Conservation (phyloP, 1,284 basidiomycete genomes). For the Sanghuangporus sanghuang region DNA sequence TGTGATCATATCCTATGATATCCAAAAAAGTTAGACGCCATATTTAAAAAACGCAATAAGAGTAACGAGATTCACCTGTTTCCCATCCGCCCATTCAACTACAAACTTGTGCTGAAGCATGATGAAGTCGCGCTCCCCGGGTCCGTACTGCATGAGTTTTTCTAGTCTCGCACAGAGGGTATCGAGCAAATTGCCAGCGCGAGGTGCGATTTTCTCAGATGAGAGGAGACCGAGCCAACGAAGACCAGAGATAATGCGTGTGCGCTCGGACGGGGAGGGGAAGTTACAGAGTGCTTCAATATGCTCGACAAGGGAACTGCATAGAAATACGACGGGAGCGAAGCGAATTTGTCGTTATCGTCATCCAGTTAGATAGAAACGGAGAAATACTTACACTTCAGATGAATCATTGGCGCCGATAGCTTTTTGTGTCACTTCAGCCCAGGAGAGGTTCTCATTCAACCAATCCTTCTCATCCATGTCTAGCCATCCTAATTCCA, state of each 20-base stretch:
- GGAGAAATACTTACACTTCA: conserved; percentile 50
- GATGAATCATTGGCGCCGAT: conserved; percentile 65
- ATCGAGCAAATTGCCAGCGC: conserved; percentile 82
- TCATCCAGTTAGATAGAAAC: background rate
- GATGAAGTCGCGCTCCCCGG: conserved; percentile 92
- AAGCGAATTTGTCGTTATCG: background rate
- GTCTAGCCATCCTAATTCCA: conserved; percentile 86
- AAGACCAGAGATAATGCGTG: conserved; percentile 81
- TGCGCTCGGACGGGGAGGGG: conserved; percentile 62
- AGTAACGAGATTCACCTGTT: conserved; percentile 38
- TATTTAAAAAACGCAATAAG: background rate
- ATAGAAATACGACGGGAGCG: background rate
- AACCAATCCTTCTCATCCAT: conserved; percentile 77
- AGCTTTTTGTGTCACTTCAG: conserved; percentile 78
- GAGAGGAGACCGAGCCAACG: conserved; percentile 95
- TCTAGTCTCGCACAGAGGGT: conserved; percentile 92
- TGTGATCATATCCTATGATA: conserved; percentile 74
- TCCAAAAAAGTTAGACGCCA: background rate
- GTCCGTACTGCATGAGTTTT: conserved; percentile 86
- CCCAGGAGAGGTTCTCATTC: conserved; percentile 71
- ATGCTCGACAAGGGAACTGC: conserved; percentile 57
- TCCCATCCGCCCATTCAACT: conserved; percentile 82
- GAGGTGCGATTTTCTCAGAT: conserved; percentile 56
- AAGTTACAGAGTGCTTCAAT: conserved; percentile 71
- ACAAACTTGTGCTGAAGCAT: conserved; percentile 98